phyloP scores from a whole-genome alignment of 169 alveolate species.

The Plasmodium vivax region DNA sequence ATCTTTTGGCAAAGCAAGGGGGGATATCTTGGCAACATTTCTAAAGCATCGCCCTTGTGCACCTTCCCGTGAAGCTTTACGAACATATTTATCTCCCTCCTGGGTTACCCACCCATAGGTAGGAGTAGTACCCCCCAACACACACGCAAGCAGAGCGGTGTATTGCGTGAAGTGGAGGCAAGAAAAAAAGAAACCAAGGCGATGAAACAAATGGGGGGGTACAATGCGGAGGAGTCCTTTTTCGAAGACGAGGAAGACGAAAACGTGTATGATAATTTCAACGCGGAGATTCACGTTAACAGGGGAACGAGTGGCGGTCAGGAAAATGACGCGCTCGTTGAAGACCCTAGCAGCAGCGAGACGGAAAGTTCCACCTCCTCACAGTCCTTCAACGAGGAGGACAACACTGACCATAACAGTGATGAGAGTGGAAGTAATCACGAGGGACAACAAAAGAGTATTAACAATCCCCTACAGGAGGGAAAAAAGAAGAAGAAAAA shows the following conservation, averaged over 20 bases:
- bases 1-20: not conserved
- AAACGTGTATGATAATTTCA: slow-evolving; percentile 9
- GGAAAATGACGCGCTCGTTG: not conserved
- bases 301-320: not conserved
- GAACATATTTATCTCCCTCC: not conserved
- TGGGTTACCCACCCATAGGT: not conserved
- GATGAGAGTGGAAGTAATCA: not conserved
- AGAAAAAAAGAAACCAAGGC: not conserved
- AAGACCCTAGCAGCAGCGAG: not conserved
- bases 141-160: not conserved
- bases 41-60: not conserved
- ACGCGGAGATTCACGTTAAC: slow-evolving; percentile 13
- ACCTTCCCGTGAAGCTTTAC: not conserved
- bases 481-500: slow-evolving; percentile 7
- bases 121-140: not conserved
- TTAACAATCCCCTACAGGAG: not conserved
- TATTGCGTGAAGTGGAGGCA: not conserved
- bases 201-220: not conserved
- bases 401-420: not conserved
- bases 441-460: not conserved
- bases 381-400: not conserved
- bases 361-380: not conserved
- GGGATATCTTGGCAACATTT: not conserved
- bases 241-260: not conserved
- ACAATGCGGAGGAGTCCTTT: not conserved